These are phyloP conservation scores for Globisporangium cederbergense DNA, from an alignment of 352 stramenopile genomes.

Conservation along the genomic window DNA sequence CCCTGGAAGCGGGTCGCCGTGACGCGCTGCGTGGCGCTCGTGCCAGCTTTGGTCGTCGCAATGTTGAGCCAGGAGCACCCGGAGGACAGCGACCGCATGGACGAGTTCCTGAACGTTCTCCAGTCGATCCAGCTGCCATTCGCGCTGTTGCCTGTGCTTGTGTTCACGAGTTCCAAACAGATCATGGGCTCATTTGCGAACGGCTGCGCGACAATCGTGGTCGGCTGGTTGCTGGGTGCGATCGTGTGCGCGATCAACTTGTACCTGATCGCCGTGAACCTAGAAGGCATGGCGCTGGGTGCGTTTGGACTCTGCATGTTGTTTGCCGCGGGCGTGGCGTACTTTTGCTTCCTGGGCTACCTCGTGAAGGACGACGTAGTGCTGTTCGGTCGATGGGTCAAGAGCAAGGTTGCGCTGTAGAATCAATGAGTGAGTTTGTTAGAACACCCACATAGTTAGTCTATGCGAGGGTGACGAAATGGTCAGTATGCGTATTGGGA, in stretches of 20 bases:
- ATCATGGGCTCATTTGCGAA: slow-evolving; percentile 86
- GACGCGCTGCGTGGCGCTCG: slow-evolving; percentile 91
- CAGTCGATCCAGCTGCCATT: slow-evolving; percentile 93
- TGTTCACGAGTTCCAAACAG: slow-evolving; percentile 74
- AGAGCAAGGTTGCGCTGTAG: slow-evolving; percentile 1
- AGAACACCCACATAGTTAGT: background rate
- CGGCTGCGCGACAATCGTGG: slow-evolving; percentile 31
- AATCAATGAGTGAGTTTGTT: background rate
- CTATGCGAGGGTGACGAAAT: background rate
- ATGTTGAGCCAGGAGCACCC: slow-evolving; percentile 83
- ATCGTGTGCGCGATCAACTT: slow-evolving; percentile 78
- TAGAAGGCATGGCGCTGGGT: slow-evolving; percentile 46
- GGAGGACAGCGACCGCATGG: slow-evolving; percentile 80
- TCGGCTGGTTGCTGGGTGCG: slow-evolving; percentile 53
- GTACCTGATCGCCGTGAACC: slow-evolving; percentile 70
- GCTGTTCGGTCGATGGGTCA: slow-evolving; percentile 29
- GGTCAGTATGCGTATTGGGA: too few relatives aligned
- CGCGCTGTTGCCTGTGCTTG: slow-evolving; percentile 84
- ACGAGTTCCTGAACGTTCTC: slow-evolving; percentile 90
- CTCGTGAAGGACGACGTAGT: slow-evolving; percentile 42
- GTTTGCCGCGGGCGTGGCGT: slow-evolving; percentile 32
- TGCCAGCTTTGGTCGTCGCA: slow-evolving; percentile 83
- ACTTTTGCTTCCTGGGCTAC: slow-evolving; percentile 77
- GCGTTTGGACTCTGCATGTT: slow-evolving; percentile 29
- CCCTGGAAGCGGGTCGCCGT: slow-evolving; percentile 73